Evolutionary conservation across 2,329 filamentous ascomycete species (phyloP).

Genomic region (Cyphellophora attinorum): DNA sequence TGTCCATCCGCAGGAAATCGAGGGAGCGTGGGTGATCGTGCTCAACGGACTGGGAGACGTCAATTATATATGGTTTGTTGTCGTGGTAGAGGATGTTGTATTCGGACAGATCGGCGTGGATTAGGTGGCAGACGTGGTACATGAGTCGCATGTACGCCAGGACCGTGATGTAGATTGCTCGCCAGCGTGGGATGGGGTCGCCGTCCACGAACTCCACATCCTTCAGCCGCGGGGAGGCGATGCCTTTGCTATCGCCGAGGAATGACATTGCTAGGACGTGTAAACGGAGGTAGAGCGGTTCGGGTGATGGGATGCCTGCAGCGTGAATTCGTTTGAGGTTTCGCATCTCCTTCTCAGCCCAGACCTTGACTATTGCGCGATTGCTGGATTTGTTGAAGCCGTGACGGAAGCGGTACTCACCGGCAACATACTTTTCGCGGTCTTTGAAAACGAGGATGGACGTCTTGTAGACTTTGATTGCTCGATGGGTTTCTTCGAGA

Average conservation of each 20-base stretch:
- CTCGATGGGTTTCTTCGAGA: conserved; percentile 56
- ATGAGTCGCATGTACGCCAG: conserved; percentile 83
- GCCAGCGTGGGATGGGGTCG: conserved; percentile 57
- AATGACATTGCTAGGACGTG: conserved; percentile 95
- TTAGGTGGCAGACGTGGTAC: conserved; percentile 84
- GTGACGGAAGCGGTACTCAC: conserved; percentile 82
- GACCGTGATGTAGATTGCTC: conserved; percentile 68
- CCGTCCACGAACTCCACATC: conserved; percentile 66
- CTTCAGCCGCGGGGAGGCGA: conserved; percentile 77
- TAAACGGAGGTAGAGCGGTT: conserved; percentile 79
- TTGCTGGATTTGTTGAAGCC: conserved; percentile 93
- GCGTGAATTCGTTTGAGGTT: conserved; percentile 78
- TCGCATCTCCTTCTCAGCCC: conserved; percentile 97
- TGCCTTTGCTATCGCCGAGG: conserved; percentile 75
- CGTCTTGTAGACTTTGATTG: conserved; percentile 99
- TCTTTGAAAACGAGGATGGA: conserved; percentile 97
- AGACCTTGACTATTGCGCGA: conserved; percentile 93
- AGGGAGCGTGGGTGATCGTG: conserved; percentile 87
- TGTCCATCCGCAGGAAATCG: conserved; percentile 94
- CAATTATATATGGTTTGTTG: conserved; percentile 78
- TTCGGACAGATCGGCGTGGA: conserved; percentile 94
- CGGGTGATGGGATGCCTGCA: conserved; percentile 80
- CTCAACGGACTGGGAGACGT: conserved; percentile 95
- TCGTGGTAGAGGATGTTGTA: conserved; percentile 94
- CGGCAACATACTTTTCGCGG: conserved; percentile 87